Base-by-base conservation (phyloP, 371 early-diverging fungal genomes). In the Zychaea mexicana region DNA sequence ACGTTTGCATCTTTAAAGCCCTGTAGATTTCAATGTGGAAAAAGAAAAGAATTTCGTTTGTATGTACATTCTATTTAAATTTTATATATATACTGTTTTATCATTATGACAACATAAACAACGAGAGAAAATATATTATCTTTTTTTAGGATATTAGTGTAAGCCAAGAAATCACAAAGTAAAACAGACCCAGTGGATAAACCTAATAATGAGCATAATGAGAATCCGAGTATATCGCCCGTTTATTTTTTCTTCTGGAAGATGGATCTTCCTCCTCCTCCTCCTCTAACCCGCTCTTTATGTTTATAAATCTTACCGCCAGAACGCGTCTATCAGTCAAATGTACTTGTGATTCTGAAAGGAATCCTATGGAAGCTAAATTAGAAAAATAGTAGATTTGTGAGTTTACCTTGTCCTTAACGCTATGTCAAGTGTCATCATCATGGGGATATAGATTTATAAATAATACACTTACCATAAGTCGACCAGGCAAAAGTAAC, bases 401-500 rank as follows among this genome's bases (percentile, higher is more conserved):
- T 31, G 6, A n/a, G 9, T 21, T 13, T 1, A 42, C n/a, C 42
- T n/a, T n/a, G n/a, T n/a, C n/a, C n/a, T n/a, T n/a, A n/a, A n/a
- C n/a, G n/a, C n/a, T n/a, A n/a, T n/a, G n/a, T n/a, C n/a, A n/a
- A n/a, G n/a, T n/a, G n/a, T n/a, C n/a, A n/a, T n/a, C n/a, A n/a
- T n/a, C n/a, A n/a, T n/a, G n/a, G n/a, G n/a, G n/a, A n/a, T n/a
- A n/a, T n/a, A n/a, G n/a, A n/a, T n/a, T n/a, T n/a, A n/a, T n/a
- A n/a, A n/a, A n/a, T n/a, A n/a, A n/a, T n/a, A n/a, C 17, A 17
- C 65, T 68, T 73, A 90, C 92, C 92, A 62, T 91, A 93, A 7
- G 92, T 88, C 5, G 93, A 85, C 97, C 96, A 97, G 6, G 75
- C 83, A 71, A 95, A 92, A 10, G 91, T 88, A 4, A 88, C 79